phyloP scores from a whole-genome alignment of 2,329 filamentous ascomycete genomes.

The Apiospora rasikravindrae region DNA sequence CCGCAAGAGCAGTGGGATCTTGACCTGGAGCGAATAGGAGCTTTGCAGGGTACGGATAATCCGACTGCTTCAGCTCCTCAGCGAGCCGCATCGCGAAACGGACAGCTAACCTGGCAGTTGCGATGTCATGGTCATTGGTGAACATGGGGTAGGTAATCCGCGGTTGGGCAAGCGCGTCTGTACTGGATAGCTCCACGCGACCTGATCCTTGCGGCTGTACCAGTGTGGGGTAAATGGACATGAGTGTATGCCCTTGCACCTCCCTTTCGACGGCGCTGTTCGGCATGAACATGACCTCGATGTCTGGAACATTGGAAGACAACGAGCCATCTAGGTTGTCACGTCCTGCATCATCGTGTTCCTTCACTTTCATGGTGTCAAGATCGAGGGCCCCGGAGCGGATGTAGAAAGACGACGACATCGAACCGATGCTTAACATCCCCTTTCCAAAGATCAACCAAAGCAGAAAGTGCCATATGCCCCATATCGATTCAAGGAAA shows the following conservation, averaged over 20 bases:
- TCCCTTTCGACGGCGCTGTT: conserved; percentile 20
- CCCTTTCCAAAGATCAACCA: conserved; percentile 37
- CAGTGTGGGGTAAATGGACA: conserved; percentile 23
- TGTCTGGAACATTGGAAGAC: conserved; percentile 23
- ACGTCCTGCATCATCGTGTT: background rate
- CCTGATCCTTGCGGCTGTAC: conserved; percentile 23
- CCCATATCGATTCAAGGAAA: conserved; percentile 29
- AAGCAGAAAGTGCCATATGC: conserved; percentile 37
- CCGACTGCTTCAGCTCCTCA: background rate
- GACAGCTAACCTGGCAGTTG: background rate
- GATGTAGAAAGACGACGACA: background rate
- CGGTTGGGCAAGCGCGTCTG: conserved; percentile 21
- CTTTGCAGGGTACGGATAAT: background rate
- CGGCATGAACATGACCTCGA: conserved; percentile 26
- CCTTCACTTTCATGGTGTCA: background rate
- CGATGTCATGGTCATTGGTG: background rate
- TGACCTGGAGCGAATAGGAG: background rate
- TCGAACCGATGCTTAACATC: conserved; percentile 25
- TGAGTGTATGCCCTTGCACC: conserved; percentile 18
- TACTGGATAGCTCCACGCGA: conserved; percentile 22
- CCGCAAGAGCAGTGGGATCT: background rate
- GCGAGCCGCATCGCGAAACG: background rate
- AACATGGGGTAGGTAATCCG: conserved; percentile 15
- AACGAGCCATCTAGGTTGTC: background rate
- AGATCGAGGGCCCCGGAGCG: background rate